These are phyloP conservation scores for Linum trigynum DNA, from an alignment of 345 rosid genomes.

Conservation along the genomic window DNA sequence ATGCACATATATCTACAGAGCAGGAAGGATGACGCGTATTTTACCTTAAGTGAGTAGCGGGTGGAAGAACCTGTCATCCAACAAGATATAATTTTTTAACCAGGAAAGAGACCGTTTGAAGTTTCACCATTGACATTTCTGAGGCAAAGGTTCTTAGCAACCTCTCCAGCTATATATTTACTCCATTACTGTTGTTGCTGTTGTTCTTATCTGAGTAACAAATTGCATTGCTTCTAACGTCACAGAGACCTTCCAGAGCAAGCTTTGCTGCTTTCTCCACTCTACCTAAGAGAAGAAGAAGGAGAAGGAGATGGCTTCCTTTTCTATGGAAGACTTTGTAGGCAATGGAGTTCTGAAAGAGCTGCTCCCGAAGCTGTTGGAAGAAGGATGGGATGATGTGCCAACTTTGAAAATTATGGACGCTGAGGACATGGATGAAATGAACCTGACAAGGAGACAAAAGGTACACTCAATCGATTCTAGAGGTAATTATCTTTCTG, in stretches of 20 bases:
- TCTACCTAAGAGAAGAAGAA: too few relatives aligned
- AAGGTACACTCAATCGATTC: conserved; percentile 24
- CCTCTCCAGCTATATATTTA: background rate
- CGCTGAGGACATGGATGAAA: conserved; percentile 44
- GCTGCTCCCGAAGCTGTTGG: conserved; percentile 44
- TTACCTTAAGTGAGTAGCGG: too few relatives aligned
- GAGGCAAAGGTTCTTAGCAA: background rate
- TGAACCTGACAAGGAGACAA: conserved; percentile 44
- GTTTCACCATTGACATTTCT: conserved; percentile 5
- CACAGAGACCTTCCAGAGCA: background rate
- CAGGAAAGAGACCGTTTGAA: background rate
- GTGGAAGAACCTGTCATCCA: too few relatives aligned
- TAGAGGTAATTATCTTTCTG: background rate
- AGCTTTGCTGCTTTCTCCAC: conserved; percentile 4
- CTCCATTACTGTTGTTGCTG: background rate
- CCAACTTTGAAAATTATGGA: conserved; percentile 62
- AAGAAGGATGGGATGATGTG: conserved; percentile 73
- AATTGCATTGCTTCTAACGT: background rate
- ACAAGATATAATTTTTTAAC: too few relatives aligned
- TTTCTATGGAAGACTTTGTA: conserved; percentile 46
- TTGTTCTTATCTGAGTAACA: background rate
- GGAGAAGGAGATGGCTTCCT: conserved; percentile 42
- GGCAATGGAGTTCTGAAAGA: conserved; percentile 45
- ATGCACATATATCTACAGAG: too few relatives aligned
- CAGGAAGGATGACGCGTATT: too few relatives aligned